Evolutionary conservation across 1,284 basidiomycete genomes (phyloP), one percentile per base, ranked within the genome.

Genomic region (Amylostereum areolatum): DNA sequence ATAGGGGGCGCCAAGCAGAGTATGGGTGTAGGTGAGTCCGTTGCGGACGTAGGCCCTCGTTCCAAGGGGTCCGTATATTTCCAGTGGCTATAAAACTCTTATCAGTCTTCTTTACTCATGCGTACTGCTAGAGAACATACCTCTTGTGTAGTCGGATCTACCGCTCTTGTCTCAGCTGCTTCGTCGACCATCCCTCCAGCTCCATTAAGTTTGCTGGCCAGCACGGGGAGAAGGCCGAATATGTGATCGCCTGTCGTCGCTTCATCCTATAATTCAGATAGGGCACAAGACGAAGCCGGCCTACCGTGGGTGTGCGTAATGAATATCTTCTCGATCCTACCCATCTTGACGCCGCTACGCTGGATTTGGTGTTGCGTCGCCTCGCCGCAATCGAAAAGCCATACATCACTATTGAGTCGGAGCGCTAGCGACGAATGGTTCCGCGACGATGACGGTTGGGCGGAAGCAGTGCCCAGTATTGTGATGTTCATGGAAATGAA

Each of bases 321-420:
- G 66, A 96, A 96, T 32, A 97, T 83, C 62, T 92, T 92, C 51
- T 81, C 76, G 46, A 96, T 87, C 62, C 73, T 86, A 25, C 85
- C 83, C 75, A 88, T 85, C 60, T 88, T 85, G n/a, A 87, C 72
- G 1, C 55, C 51, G 62, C 81, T 79, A 70, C 81, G 77, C 70
- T 89, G 80, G 55, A 97, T 62, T 55, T 87, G 88, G 60, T 85
- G 80, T 58, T 94, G 89, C 1, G 92, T 95, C 3, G 85, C 91
- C 65, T 96, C 92, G 18, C 92, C 93, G 56, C 91, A 92, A 63
- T 97, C 94, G 59, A 96, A 92, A 8, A 97, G 63, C 87, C 87
- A 89, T 46, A 85, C 78, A 68, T 85, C 80, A 27, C 78, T 72
- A 27, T 74, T 74, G 4, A 89, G 67, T 18, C 80, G 75, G 9